Base-by-base conservation (phyloP, 2,329 filamentous ascomycete genomes). In the Aspergillus fructus region DNA sequence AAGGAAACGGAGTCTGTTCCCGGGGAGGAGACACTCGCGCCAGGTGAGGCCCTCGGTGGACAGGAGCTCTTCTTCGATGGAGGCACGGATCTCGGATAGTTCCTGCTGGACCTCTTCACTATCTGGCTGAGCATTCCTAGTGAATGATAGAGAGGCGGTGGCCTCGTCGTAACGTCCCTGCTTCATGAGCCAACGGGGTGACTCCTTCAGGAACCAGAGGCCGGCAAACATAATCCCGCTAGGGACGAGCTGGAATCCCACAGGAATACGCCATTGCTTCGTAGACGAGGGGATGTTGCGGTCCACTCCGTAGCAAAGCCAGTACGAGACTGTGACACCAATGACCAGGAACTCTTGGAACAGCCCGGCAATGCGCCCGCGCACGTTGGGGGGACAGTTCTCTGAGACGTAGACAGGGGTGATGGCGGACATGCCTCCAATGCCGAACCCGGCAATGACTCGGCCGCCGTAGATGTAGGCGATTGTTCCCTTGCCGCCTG, bases 1-100 rank as follows among this genome's bases (percentile, higher is more conserved):
- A 58, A 87, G 81, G 8, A 86, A 53, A 11, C 51, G 71, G 50
- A 88, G 79, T n/a, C 87, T 79, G 45, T 80, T 86, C 65, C 86
- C 69, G 13, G 66, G 70, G 49, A 76, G 73, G 59, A 76, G 71
- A 19, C 71, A 21, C 42, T 53, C 61, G 23, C 76, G 66, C 9
- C 75, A 75, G 56, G 51, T 53, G 42, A 53, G 19, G 4, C 51
- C 51, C 33, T 77, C 73, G 1, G 74, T 77, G 6, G 68, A 67
- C 7, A 62, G 65, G n/a, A 69, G 59, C 54, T 78, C 76, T 55
- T 78, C 77, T 12, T 76, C 71, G 30, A 79, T 70, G 17, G 77
- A 73, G 11, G 73, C 71, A 5, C 68, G 64, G 50, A 78, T 75
- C 55, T 77, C 74, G 9, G 75, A 70, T 24, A 76, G 62, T 47